These are phyloP conservation scores for Puccinia triticina DNA, from an alignment of 1,284 basidiomycete species.

Conservation along the genomic window DNA sequence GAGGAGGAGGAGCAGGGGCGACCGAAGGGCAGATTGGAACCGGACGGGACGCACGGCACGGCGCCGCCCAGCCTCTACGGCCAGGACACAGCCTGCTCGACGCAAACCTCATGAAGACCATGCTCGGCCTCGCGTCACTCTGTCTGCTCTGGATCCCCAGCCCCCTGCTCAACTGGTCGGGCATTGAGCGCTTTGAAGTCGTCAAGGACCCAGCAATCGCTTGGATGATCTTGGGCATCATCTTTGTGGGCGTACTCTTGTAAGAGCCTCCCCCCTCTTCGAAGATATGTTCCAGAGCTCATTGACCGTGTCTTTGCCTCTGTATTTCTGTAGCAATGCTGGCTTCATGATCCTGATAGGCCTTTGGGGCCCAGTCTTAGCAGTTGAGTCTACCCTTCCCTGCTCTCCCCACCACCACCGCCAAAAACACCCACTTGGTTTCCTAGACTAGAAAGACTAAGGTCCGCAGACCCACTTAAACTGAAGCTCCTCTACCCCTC, in stretches of 20 bases:
- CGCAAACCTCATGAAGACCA: constrained; percentile 8
- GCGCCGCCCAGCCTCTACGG: background rate
- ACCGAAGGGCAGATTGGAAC: no score
- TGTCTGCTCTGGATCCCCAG: constrained; percentile 20
- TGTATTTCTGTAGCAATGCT: constrained; percentile 7
- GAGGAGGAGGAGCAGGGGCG: background rate
- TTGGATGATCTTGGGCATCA: constrained; percentile 27
- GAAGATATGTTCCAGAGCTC: background rate
- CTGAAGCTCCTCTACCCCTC: no score
- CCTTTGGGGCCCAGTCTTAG: constrained; percentile 34
- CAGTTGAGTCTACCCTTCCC: constrained; percentile 4
- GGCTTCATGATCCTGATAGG: constrained; percentile 36
- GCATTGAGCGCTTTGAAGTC: constrained; percentile 9
- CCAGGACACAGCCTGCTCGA: constrained; percentile 19
- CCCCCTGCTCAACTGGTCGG: constrained; percentile 10
- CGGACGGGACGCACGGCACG: background rate
- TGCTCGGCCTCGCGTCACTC: constrained; percentile 11
- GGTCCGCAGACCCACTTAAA: background rate
- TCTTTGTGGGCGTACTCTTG: constrained; percentile 23
- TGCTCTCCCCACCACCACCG: no score
- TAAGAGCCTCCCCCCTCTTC: background rate
- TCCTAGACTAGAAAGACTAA: no score
- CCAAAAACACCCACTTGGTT: background rate
- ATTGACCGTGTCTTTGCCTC: background rate
- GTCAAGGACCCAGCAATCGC: constrained; percentile 1